Evolutionary conservation across 495 filamentous ascomycete genomes (phyloP).

Genomic region (Hypoxylon crocopeplum): DNA sequence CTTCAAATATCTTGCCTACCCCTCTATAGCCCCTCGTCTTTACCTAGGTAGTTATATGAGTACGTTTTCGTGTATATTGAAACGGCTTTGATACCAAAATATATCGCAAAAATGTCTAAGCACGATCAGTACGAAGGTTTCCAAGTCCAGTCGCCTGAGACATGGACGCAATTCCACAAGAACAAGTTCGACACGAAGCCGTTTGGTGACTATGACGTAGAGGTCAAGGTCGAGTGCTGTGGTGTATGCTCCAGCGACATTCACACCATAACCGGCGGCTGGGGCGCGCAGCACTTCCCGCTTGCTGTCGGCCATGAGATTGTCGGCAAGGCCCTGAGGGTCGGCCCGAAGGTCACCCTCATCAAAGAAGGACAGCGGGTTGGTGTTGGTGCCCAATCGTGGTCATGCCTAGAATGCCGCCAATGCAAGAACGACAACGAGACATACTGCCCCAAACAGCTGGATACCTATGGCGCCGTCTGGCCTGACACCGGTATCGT

Average conservation of each 20-base stretch:
- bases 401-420: conserved; percentile 60
- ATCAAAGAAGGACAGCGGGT: conserved; percentile 62
- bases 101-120: conserved; percentile 44
- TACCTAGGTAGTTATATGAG: too few relatives aligned
- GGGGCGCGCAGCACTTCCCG: conserved; percentile 61
- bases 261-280: conserved; percentile 63
- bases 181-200: conserved; percentile 64
- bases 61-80: too few relatives aligned
- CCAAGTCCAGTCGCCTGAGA: conserved; percentile 59
- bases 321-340: conserved; percentile 57
- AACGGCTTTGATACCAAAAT: too few relatives aligned
- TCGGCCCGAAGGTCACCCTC: conserved; percentile 62
- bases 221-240: conserved; percentile 55
- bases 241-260: conserved; percentile 66
- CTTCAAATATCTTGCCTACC: too few relatives aligned
- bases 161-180: conserved; percentile 62
- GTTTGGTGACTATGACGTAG: conserved; percentile 64
- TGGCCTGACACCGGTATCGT: conserved; percentile 62
- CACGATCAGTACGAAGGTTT: conserved; percentile 55
- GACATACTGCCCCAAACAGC: conserved; percentile 61
- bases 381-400: conserved; percentile 64
- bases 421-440: conserved; percentile 67
- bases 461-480: conserved; percentile 63
- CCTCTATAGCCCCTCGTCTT: too few relatives aligned
- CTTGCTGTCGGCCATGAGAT: conserved; percentile 61